Evolutionary conservation across 768 basidiomycete species (phyloP).

Genomic region (Pleurotus eryngii): DNA sequence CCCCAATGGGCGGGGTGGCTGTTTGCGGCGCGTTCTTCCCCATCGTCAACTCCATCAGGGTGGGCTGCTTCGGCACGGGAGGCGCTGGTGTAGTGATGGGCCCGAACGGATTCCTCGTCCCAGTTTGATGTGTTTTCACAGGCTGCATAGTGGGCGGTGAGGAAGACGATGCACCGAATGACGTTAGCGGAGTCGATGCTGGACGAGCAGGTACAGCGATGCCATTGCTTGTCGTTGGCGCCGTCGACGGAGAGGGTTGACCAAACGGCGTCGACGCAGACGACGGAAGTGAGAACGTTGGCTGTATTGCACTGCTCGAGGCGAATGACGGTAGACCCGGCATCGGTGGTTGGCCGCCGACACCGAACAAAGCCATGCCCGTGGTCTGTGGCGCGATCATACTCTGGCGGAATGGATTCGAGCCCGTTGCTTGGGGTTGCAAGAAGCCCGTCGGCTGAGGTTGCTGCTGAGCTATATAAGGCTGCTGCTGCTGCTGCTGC

Average conservation of each 20-base stretch:
- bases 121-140: slow-evolving; percentile 86
- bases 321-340: not conserved
- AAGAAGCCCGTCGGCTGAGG: slow-evolving; percentile 28
- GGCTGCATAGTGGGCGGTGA: slow-evolving; percentile 53
- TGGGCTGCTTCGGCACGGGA: slow-evolving; percentile 70
- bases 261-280: slow-evolving; percentile 20
- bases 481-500: slow-evolving; percentile 22
- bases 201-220: slow-evolving; percentile 51
- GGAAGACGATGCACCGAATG: slow-evolving; percentile 25
- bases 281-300: slow-evolving; percentile 17
- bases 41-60: slow-evolving; percentile 75
- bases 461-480: slow-evolving; percentile 10
- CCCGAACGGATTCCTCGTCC: slow-evolving; percentile 94
- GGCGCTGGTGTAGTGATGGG: slow-evolving; percentile 62
- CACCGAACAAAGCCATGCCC: slow-evolving; percentile 47
- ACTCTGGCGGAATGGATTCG: slow-evolving; percentile 84
- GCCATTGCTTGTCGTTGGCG: slow-evolving; percentile 12
- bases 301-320: slow-evolving; percentile 14
- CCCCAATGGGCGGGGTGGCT: slow-evolving; percentile 19
- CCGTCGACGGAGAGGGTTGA: slow-evolving; percentile 15
- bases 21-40: slow-evolving; percentile 23
- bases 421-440: slow-evolving; percentile 59
- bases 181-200: slow-evolving; percentile 69
- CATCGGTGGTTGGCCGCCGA: slow-evolving; percentile 19
- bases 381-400: slow-evolving; percentile 65